phyloP scores from a whole-genome alignment of 441 rosid species.

The Breynia disticha region DNA sequence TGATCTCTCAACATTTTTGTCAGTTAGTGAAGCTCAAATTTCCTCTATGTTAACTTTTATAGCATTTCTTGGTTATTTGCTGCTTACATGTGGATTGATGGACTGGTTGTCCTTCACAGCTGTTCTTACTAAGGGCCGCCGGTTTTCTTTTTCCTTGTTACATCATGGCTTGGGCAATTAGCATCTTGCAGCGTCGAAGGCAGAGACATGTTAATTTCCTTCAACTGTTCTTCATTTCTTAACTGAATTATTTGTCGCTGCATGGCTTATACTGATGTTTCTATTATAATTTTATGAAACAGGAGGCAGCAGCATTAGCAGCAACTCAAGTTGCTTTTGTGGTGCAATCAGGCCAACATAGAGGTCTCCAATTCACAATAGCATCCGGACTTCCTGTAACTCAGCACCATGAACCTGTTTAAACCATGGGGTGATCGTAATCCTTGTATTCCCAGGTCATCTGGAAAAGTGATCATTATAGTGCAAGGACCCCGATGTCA shows the following conservation, averaged over 20 bases:
- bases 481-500: slow-evolving; percentile 1
- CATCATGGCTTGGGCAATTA: slow-evolving; percentile 98
- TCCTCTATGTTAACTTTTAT: neutral
- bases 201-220: slow-evolving; percentile 64
- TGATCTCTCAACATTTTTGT: slow-evolving; percentile 59
- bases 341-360: slow-evolving; percentile 65
- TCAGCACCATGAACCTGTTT: slow-evolving; percentile 39
- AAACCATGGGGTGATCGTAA: slow-evolving; percentile 2
- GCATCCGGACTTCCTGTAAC: slow-evolving; percentile 37
- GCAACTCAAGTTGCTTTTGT: slow-evolving; percentile 85
- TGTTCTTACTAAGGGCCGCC: slow-evolving; percentile 75
- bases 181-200: slow-evolving; percentile 81
- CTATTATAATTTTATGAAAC: slow-evolving; percentile 19
- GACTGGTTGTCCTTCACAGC: slow-evolving; percentile 23
- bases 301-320: slow-evolving; percentile 87
- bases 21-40: slow-evolving; percentile 39
- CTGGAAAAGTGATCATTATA: slow-evolving; percentile 1
- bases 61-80: slow-evolving; percentile 7
- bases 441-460: neutral
- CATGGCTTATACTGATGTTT: slow-evolving; percentile 5
- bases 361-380: slow-evolving; percentile 72
- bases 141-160: slow-evolving; percentile 95
- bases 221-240: slow-evolving; percentile 1
- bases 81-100: neutral
- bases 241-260: neutral